Evolutionary conservation across 306 rosid species (phyloP).

Genomic region (Trichosanthes cucumerina): DNA sequence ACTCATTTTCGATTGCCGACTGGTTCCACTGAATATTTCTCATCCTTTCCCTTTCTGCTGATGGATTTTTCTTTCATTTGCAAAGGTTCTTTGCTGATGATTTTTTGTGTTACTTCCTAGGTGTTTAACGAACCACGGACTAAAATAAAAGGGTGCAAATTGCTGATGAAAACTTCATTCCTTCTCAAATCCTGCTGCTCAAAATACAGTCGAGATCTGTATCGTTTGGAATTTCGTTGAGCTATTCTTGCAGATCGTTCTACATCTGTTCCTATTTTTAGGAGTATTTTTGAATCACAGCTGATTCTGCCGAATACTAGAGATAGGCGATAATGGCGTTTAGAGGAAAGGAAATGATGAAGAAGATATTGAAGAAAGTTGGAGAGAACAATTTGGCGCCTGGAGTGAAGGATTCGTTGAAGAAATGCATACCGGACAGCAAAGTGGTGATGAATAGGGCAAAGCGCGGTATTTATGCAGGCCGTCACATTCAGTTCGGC

Average conservation of each 20-base stretch:
- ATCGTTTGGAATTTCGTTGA: neutral
- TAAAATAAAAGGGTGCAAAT: neutral
- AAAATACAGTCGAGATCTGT: neutral
- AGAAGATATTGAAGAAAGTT: constrained; percentile 52
- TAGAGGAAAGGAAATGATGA: constrained; percentile 79
- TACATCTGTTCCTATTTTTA: neutral
- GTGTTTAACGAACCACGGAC: neutral
- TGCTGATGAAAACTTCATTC: neutral
- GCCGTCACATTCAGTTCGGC: constrained; percentile 83
- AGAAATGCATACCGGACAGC: constrained; percentile 51
- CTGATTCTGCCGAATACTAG: neutral
- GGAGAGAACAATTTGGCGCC: constrained; percentile 61
- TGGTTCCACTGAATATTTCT: neutral
- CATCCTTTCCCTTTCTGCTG: neutral
- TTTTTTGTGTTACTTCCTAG: neutral
- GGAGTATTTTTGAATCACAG: neutral
- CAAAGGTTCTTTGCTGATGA: neutral
- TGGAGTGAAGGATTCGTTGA: constrained; percentile 49
- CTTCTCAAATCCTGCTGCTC: neutral
- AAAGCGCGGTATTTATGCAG: constrained; percentile 81
- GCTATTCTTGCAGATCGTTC: neutral
- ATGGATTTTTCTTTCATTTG: neutral
- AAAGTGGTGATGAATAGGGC: constrained; percentile 81
- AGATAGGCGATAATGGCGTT: constrained; percentile 41
- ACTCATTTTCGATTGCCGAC: neutral